Conservation (phyloP, 140 eudicot genomes). For the Oenanthe javanica region DNA sequence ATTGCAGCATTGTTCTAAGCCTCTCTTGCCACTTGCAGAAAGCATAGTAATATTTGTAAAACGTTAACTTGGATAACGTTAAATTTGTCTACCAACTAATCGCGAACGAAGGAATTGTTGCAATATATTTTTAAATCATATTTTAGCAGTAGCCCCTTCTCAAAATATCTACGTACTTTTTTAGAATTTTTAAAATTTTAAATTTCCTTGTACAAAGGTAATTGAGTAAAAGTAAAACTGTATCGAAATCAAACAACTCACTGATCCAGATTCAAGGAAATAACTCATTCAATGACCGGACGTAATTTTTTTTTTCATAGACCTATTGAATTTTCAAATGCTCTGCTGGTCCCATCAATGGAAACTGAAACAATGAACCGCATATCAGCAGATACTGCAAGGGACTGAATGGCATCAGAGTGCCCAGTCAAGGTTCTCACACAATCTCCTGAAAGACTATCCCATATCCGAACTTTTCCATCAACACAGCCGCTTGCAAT, state of each 20-base stretch:
- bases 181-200: no score
- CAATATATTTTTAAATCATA: no score
- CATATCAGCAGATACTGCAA: constrained; percentile 45
- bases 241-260: not conserved
- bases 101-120: not conserved
- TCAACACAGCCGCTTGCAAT: constrained; percentile 74
- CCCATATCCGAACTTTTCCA: constrained; percentile 84
- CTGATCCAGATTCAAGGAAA: not conserved
- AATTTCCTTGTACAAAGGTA: not conserved
- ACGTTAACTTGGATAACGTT: not conserved
- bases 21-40: no score
- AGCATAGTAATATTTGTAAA: no score
- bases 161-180: not conserved
- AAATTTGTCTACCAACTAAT: no score
- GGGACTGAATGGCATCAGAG: constrained; percentile 57
- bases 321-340: constrained; percentile 53
- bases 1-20: not conserved
- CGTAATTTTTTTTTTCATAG: not conserved
- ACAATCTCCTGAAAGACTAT: constrained; percentile 71
- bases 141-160: not conserved
- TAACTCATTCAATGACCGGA: not conserved
- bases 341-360: constrained; percentile 69
- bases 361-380: constrained; percentile 60
- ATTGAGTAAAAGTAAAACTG: not conserved
- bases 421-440: constrained; percentile 60